These are phyloP conservation scores for Amyloporia xantha DNA, from an alignment of 768 basidiomycete species.

Conservation along the genomic window DNA sequence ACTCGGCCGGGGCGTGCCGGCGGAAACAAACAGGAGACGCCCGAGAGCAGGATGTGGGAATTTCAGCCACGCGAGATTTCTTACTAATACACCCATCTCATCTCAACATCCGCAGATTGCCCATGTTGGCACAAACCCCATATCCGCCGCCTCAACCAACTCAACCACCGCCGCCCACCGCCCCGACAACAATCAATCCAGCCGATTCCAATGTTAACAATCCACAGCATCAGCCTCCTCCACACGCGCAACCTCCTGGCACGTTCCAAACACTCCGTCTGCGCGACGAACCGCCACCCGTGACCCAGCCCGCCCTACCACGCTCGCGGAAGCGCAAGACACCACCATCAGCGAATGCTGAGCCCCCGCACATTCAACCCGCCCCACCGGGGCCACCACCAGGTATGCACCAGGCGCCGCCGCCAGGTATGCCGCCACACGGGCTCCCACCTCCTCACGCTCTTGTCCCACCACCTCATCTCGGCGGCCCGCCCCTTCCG, in stretches of 20 bases:
- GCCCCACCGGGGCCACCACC: slow-evolving; percentile 27
- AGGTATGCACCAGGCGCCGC: slow-evolving; percentile 28
- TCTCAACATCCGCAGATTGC: slow-evolving; percentile 19
- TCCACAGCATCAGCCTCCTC: slow-evolving; percentile 10
- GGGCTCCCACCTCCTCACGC: slow-evolving; percentile 36
- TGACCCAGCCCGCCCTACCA: slow-evolving; percentile 35
- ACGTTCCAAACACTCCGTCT: slow-evolving; percentile 46
- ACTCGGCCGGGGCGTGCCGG: neutral
- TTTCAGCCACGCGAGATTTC: slow-evolving; percentile 22
- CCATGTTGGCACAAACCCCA: slow-evolving; percentile 28
- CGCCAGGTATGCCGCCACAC: slow-evolving; percentile 22
- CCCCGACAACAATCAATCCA: slow-evolving; percentile 12
- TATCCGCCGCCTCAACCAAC: slow-evolving; percentile 22
- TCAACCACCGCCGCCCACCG: slow-evolving; percentile 16
- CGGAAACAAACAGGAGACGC: neutral
- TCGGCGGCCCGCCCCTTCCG: slow-evolving; percentile 13
- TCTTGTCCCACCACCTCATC: slow-evolving; percentile 25
- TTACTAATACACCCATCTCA: slow-evolving; percentile 26
- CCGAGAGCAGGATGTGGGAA: slow-evolving; percentile 4
- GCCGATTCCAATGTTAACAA: slow-evolving; percentile 7
- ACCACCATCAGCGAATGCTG: slow-evolving; percentile 36
- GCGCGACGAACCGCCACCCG: slow-evolving; percentile 45
- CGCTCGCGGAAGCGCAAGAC: slow-evolving; percentile 62
- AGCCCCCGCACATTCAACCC: slow-evolving; percentile 3
- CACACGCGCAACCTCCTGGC: slow-evolving; percentile 15